phyloP scores from a whole-genome alignment of 768 basidiomycete genomes.

The Lepiota brunneoincarnata region DNA sequence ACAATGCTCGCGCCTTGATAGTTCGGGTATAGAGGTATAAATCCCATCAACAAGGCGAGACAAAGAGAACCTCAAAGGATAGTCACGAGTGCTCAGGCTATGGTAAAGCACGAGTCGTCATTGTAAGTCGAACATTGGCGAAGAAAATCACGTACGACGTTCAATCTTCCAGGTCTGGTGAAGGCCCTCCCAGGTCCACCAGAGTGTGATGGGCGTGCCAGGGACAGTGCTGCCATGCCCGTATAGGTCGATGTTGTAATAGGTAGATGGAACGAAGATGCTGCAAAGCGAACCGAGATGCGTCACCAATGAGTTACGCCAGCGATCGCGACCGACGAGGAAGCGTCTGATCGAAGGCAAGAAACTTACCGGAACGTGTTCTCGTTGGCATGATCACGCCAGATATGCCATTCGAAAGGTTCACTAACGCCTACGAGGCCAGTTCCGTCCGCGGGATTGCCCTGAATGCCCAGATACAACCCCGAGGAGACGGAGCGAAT shows the following conservation, averaged over 20 bases:
- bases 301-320: neutral
- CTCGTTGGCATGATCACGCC: constrained; percentile 38
- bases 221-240: constrained; percentile 40
- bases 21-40: too few relatives aligned
- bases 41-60: too few relatives aligned
- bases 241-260: constrained; percentile 45
- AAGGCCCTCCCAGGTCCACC: constrained; percentile 44
- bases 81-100: too few relatives aligned
- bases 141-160: neutral
- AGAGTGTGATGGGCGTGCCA: constrained; percentile 45
- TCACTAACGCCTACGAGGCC: constrained; percentile 33
- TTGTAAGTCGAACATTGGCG: too few relatives aligned
- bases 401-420: constrained; percentile 48
- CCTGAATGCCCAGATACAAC: constrained; percentile 38
- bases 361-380: constrained; percentile 39
- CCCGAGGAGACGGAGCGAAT: constrained; percentile 41
- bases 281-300: constrained; percentile 23
- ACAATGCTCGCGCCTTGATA: too few relatives aligned
- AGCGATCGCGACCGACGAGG: neutral
- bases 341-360: neutral
- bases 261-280: constrained; percentile 42
- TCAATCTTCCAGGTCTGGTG: constrained; percentile 51
- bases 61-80: too few relatives aligned
- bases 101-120: too few relatives aligned
- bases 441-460: constrained; percentile 37